A percentile compares a stretch with the other conserved stretches of the same genome.
These are phyloP conservation scores for Saccharomycopsis babjevae DNA, from an alignment of 805 yeast genomes.

Conservation along the genomic window DNA sequence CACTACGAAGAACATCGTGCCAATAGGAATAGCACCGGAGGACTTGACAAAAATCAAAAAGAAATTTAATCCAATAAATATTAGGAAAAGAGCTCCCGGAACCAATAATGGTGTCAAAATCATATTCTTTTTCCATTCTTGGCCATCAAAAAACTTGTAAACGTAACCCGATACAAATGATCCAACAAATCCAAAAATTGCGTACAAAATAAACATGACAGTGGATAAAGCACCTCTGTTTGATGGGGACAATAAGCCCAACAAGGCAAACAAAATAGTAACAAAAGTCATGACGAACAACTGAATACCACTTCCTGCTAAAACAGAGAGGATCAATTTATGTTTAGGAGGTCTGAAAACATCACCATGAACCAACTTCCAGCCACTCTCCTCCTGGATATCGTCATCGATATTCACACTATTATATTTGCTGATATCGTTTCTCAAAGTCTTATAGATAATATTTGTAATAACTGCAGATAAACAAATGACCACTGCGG, in stretches of 20 bases:
- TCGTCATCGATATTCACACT: constrained; percentile 70
- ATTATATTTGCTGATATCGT: constrained; percentile 81
- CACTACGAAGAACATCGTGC: constrained; percentile 75
- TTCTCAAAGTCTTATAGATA: constrained; percentile 66
- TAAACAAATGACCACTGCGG: constrained; percentile 67
- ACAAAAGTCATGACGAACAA: constrained; percentile 63
- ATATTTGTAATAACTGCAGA: constrained; percentile 73
- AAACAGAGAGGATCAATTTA: constrained; percentile 61
- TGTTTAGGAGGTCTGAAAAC: constrained; percentile 77
- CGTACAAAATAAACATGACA: constrained; percentile 75
- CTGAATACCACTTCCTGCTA: constrained; percentile 86
- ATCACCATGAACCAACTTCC: constrained; percentile 95
- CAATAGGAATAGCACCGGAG: constrained; percentile 91
- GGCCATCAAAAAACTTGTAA: constrained; percentile 87
- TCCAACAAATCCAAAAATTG: constrained; percentile 71
- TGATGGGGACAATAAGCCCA: constrained; percentile 87
- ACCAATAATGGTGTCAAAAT: constrained; percentile 72
- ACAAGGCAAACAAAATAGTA: constrained; percentile 71
- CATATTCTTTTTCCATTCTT: constrained; percentile 81
- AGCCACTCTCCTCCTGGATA: constrained; percentile 86
- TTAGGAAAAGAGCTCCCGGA: constrained; percentile 64
- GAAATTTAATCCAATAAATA: constrained; percentile 66
- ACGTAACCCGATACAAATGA: constrained; percentile 79
- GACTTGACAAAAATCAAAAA: constrained; percentile 68
- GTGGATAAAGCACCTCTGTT: constrained; percentile 91